Evolutionary conservation across 2,329 filamentous ascomycete genomes (phyloP).

Genomic region (Leptographium procerum): DNA sequence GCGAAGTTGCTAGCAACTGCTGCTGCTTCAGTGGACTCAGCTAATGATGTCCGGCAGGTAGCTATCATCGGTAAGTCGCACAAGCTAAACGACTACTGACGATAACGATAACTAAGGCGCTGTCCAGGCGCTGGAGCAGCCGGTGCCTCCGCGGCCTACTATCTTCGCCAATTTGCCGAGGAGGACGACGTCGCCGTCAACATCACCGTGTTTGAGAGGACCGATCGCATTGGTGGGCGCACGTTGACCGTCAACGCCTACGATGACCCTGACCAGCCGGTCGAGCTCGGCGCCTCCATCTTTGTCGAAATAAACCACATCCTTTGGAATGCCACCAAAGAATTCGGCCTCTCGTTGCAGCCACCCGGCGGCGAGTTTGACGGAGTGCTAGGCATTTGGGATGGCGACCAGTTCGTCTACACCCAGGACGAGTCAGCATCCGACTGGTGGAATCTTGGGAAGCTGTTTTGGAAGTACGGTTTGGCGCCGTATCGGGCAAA

Average conservation of each 20-base stretch:
- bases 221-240: slow-evolving; percentile 68
- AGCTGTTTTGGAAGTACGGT: slow-evolving; percentile 79
- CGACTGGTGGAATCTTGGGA: slow-evolving; percentile 70
- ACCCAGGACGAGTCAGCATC: slow-evolving; percentile 45
- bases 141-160: slow-evolving; percentile 77
- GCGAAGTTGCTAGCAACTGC: neutral
- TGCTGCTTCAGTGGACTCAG: neutral
- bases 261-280: slow-evolving; percentile 50
- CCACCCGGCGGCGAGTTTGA: slow-evolving; percentile 34
- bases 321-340: slow-evolving; percentile 58
- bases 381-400: slow-evolving; percentile 66
- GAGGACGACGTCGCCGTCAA: slow-evolving; percentile 52
- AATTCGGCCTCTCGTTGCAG: slow-evolving; percentile 57
- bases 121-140: slow-evolving; percentile 71
- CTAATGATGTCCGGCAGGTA: slow-evolving; percentile 14
- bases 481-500: slow-evolving; percentile 63
- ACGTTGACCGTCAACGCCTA: slow-evolving; percentile 75
- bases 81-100: too few species aligned
- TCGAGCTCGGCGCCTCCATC: slow-evolving; percentile 86
- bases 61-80: slow-evolving; percentile 17
- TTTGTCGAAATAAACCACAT: slow-evolving; percentile 82
- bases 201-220: slow-evolving; percentile 81
- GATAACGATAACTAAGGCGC: neutral
- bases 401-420: slow-evolving; percentile 65
- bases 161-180: slow-evolving; percentile 61